Percentiles rank a stretch among this genome's conserved stretches.
Conservation (phyloP, 2,329 filamentous ascomycete species). For the Aspergillus quadricinctus region DNA sequence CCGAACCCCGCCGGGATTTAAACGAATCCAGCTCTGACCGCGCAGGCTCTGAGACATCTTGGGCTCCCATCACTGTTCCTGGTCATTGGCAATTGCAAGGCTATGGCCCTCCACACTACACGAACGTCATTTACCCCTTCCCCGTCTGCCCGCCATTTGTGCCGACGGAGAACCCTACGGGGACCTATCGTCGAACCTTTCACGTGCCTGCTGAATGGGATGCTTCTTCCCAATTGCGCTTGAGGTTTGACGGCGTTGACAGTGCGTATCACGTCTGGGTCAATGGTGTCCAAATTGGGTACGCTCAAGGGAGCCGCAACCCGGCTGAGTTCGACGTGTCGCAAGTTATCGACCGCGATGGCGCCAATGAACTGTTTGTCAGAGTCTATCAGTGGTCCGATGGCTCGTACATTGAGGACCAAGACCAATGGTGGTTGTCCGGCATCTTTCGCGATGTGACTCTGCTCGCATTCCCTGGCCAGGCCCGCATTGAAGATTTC, state of each 20-base stretch:
- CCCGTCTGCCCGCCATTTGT: constrained; percentile 61
- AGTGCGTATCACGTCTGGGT: constrained; percentile 67
- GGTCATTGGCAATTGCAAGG: constrained; percentile 69
- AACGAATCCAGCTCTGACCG: background rate
- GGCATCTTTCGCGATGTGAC: constrained; percentile 64
- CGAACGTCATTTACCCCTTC: constrained; percentile 63
- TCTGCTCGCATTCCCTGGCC: constrained; percentile 53
- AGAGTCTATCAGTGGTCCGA: constrained; percentile 69
- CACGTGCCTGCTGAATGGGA: constrained; percentile 48
- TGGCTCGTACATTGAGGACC: constrained; percentile 64
- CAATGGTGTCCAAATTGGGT: constrained; percentile 61
- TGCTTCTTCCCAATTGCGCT: constrained; percentile 50
- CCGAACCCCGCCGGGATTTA: background rate
- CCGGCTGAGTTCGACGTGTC: constrained; percentile 67
- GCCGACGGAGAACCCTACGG: constrained; percentile 60
- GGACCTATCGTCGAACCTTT: constrained; percentile 57
- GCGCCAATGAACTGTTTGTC: constrained; percentile 47
- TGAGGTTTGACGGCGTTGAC: constrained; percentile 69
- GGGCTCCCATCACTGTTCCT: constrained; percentile 51
- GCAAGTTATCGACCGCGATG: constrained; percentile 49
- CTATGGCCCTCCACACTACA: constrained; percentile 64
- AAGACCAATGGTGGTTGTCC: constrained; percentile 66
- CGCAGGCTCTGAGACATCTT: background rate
- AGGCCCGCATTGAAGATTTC: constrained; percentile 55
- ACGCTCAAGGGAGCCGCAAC: constrained; percentile 65